Conservation (phyloP, 306 rosid genomes). For the Corylus avellana region DNA sequence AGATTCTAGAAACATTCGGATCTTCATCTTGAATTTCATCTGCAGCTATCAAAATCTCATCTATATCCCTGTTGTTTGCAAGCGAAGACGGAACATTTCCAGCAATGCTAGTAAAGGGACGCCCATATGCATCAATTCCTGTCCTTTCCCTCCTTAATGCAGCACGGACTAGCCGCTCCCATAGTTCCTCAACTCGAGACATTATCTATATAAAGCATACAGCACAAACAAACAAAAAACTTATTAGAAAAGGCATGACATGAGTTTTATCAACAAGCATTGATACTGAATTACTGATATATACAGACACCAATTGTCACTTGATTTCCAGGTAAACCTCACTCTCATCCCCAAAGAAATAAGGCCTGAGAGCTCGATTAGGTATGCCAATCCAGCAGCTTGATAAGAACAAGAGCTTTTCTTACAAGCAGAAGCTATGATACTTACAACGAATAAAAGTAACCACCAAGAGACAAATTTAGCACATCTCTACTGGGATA, state of each 20-base stretch:
- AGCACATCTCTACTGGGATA: background rate
- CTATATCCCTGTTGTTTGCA: constrained; percentile 89
- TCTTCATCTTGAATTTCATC: constrained; percentile 94
- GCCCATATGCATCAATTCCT: constrained; percentile 70
- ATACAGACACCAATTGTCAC: constrained; percentile 1
- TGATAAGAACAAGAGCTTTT: background rate
- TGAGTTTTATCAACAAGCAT: background rate
- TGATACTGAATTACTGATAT: background rate
- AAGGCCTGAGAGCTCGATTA: too few species aligned
- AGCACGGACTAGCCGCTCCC: constrained; percentile 92
- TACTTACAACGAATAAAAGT: background rate
- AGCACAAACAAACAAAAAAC: background rate
- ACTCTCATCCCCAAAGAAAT: too few species aligned
- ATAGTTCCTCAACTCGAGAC: constrained; percentile 77
- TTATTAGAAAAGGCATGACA: background rate
- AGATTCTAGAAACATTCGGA: constrained; percentile 78
- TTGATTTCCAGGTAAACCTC: background rate
- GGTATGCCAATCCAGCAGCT: too few species aligned
- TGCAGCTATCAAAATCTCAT: constrained; percentile 91
- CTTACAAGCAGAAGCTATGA: background rate
- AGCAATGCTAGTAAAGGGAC: constrained; percentile 69
- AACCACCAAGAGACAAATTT: background rate
- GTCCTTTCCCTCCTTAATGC: constrained; percentile 77
- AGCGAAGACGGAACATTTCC: constrained; percentile 91
- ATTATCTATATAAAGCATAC: constrained; percentile 39